Percentiles rank a stretch among this genome's conserved stretches.
Conservation (phyloP, 163 green algal species). For the Scenedesmus sp. region DNA sequence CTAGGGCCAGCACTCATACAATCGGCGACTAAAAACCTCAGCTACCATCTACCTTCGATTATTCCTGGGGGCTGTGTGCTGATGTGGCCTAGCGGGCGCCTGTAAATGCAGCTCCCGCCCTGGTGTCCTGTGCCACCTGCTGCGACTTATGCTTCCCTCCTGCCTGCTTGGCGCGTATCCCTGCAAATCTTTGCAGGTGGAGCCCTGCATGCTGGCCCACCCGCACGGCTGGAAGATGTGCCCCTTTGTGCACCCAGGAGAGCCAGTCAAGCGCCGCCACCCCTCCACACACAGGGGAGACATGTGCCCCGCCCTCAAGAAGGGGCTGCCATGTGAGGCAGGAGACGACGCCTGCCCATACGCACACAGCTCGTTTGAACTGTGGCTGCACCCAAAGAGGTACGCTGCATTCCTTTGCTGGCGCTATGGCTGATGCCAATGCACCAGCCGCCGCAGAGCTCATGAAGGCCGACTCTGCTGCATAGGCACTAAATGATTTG, state of each 20-base stretch:
- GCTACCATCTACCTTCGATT: too few relatives aligned
- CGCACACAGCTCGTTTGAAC: not conserved
- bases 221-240: conserved; percentile 2
- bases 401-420: not conserved
- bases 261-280: conserved; percentile 1
- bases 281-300: conserved; percentile 3
- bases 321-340: not conserved
- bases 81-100: not conserved
- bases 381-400: conserved; percentile 6
- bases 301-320: not conserved
- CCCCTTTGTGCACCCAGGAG: conserved; percentile 8
- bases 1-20: not conserved
- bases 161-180: not conserved
- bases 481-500: too few relatives aligned
- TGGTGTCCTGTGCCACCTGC: not conserved
- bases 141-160: not conserved
- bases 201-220: conserved; percentile 2
- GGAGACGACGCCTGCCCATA: not conserved
- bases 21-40: not conserved
- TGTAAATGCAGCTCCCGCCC: not conserved
- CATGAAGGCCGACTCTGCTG: too few relatives aligned
- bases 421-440: too few relatives aligned
- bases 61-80: not conserved
- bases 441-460: too few relatives aligned
- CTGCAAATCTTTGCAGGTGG: not conserved